Evolutionary conservation across 768 basidiomycete species (phyloP), one percentile per base, ranked within the genome.

Genomic region (Suillus sp.): DNA sequence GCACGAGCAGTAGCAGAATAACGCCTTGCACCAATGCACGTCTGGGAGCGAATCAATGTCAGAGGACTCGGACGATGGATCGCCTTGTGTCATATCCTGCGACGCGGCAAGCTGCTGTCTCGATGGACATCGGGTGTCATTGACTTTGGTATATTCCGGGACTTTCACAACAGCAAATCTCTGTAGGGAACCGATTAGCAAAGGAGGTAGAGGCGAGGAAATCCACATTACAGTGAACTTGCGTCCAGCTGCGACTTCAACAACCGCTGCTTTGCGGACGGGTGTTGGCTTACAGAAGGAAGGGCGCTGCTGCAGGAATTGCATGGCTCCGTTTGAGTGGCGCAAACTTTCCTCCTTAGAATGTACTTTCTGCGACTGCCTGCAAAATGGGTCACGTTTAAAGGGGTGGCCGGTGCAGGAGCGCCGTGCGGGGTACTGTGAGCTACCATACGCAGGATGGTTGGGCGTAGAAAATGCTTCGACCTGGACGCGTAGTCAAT

Each of bases 1-100:
- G 20, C 51, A 53, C 20, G 30, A 50, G 16, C 4, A n/a, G 32
- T 34, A 34, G 51, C 51, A 53, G 11, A 53, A 34, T 20, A 53
- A 53, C 9, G 51, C 51, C 5, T n/a, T 53, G 25, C 51, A 53
- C 51, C 32, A 53, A 34, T 53, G 51, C 5, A 53, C 51, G 20
- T 53, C 51, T 3, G 51, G 51, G 51, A 34, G 51, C 32, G 25
- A 53, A 34, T 53, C 51, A 27, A 7, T 20, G 11, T 53, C 51
- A 13, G 32, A n/a, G 6, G 20, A 53, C 32, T 53, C 51, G 30
- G 32, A 25, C 13, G 22, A 7, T 47, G 45, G 0, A 22, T 47
- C 13, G 22, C 6, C 45, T 7, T 25, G 22, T 22, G 11, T 22
- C 22, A 47, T 53, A 20, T 53, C 51, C 20, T 53, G 51, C 20